Evolutionary conservation across 495 filamentous ascomycete species (phyloP), one percentile per base, ranked within the genome.

Genomic region (Hypoxylon cercidicola): DNA sequence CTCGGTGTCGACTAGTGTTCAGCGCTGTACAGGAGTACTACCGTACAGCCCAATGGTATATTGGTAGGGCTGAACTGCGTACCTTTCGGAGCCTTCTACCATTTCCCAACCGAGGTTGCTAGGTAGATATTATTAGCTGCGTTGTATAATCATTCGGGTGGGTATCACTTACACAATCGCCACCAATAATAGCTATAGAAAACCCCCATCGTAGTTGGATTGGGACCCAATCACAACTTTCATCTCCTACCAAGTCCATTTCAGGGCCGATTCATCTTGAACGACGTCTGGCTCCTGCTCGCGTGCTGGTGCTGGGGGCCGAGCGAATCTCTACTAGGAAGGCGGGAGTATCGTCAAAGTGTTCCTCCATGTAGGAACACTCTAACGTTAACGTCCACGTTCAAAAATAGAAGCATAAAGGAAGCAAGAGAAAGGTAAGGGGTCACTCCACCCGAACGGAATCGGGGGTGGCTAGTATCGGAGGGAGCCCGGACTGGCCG

Each of bases 1-100:
- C 35, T 67, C 58, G 64, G 64, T 62, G 58, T 23, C 57, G 37
- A 39, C 21, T 45, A 40, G 35, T 34, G 8, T 21, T 19, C 19
- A 50, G 21, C 18, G 34, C 41, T 57, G 54, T 35, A 19, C 21
- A 53, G 48, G 20, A 47, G 64, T 61, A 41, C 20, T 46, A 57
- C 47, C 57, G 56, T 52, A 47, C 61, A 53, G 51, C 63, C 44
- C 55, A 41, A 41, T 48, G 16, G 20, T 49, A 41, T 23, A 41
- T 18, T 19, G 43, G 32, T 66, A 62, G 64, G 64, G 64, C 64
- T 66, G 64, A 66, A 25, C 56, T 35, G 34, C 39, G 41, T 15
- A 12, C 19, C 19, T 41, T 39, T 32, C n/a, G 46, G 37, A 32
- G 10, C 13, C 12, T 40, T 18, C 16, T 11, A 18, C 40, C 16